phyloP scores from a whole-genome alignment of 345 rosid genomes.

The Eutrema heterophyllum region DNA sequence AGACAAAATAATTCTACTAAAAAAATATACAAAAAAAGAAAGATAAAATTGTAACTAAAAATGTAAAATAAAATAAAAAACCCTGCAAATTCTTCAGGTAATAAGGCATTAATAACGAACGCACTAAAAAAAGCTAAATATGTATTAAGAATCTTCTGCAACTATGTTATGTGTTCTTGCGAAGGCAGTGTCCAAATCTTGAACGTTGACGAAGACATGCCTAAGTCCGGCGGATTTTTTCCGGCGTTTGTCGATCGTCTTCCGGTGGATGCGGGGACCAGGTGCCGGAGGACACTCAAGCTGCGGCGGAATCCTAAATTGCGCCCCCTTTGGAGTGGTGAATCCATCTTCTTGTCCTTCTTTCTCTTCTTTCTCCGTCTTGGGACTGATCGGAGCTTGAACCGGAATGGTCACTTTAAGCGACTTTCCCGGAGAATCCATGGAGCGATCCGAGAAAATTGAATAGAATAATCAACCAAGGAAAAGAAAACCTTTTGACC shows the following conservation, averaged over 20 bases:
- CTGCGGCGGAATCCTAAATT: conserved; percentile 12
- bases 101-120: conserved; percentile 1
- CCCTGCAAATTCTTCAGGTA: background rate
- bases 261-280: background rate
- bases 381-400: conserved; percentile 1
- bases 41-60: background rate
- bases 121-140: background rate
- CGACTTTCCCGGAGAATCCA: conserved; percentile 13
- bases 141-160: conserved; percentile 1
- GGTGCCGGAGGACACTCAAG: conserved; percentile 30
- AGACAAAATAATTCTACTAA: background rate
- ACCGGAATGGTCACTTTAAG: conserved; percentile 3
- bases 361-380: conserved; percentile 5
- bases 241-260: conserved; percentile 6
- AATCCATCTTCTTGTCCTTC: conserved; percentile 5
- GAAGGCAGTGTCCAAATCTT: conserved; percentile 2
- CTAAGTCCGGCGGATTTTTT: background rate
- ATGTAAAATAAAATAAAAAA: background rate
- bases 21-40: background rate
- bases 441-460: background rate
- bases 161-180: background rate
- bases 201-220: background rate
- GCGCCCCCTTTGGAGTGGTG: conserved; percentile 16
- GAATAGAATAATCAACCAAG: background rate
- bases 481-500: background rate